Percentiles rank a stretch among this genome's conserved stretches.
Conservation (phyloP, 768 basidiomycete genomes). For the Daedaleopsis sinensis region DNA sequence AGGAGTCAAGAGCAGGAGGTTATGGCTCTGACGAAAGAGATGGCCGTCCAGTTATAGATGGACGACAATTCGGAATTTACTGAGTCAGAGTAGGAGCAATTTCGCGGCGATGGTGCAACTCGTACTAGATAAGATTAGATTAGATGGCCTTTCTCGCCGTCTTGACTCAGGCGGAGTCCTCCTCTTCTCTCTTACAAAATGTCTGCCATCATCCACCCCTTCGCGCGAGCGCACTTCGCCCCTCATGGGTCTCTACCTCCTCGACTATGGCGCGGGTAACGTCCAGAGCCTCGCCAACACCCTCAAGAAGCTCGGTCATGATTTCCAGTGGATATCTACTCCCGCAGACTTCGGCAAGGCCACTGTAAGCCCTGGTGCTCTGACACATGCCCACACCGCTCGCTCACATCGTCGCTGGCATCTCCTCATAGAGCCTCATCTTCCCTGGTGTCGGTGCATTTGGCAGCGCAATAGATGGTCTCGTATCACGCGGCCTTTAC, state of each 20-base stretch:
- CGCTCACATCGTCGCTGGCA: conserved; percentile 8
- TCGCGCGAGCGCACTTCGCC: not conserved
- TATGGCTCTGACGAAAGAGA: not conserved
- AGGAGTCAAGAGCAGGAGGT: conserved; percentile 2
- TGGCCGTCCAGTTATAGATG: conserved; percentile 1
- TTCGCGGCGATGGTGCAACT: conserved; percentile 18
- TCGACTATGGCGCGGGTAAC: conserved; percentile 97
- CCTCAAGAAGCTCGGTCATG: conserved; percentile 77
- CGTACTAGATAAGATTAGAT: conserved; percentile 20
- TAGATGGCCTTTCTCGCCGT: conserved; percentile 18
- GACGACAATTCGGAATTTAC: conserved; percentile 10
- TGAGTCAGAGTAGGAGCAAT: no score
- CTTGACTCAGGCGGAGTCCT: conserved; percentile 11
- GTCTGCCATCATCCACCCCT: conserved; percentile 5
- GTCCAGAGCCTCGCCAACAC: conserved; percentile 94
- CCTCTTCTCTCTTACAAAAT: conserved; percentile 12
- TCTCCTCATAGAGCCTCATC: conserved; percentile 72
- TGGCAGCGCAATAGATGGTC: conserved; percentile 80
- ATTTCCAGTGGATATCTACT: conserved; percentile 85
- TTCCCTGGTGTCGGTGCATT: conserved; percentile 98
- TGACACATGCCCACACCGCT: conserved; percentile 9
- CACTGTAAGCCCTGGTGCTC: conserved; percentile 53
- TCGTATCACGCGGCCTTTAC: conserved; percentile 71
- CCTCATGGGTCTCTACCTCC: conserved; percentile 75
- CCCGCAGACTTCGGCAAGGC: conserved; percentile 85